phyloP scores from a whole-genome alignment of 192 early-diverging fungal genomes.

The Backusella liffmaniae region DNA sequence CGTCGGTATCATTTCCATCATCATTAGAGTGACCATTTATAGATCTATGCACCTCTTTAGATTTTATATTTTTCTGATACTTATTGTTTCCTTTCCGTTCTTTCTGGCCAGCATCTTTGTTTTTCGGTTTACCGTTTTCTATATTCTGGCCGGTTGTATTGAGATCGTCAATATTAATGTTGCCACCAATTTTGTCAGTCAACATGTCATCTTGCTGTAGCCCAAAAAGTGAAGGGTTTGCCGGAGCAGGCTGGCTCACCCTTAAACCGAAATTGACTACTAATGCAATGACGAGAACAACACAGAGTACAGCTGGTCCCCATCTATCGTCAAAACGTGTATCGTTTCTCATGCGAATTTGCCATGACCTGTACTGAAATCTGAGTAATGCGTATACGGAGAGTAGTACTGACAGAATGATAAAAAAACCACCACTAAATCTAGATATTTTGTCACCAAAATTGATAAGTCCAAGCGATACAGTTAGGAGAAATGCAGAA shows the following conservation, averaged over 20 bases:
- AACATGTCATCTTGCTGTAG: neutral
- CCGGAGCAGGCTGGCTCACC: neutral
- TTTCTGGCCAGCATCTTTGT: neutral
- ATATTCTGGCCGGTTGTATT: neutral
- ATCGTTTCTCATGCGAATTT: slow-evolving; percentile 14
- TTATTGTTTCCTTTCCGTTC: neutral
- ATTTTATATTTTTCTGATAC: neutral
- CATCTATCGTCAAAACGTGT: slow-evolving; percentile 27
- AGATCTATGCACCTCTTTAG: neutral
- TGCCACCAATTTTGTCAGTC: neutral
- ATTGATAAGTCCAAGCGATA: slow-evolving; percentile 65
- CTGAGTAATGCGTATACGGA: slow-evolving; percentile 25
- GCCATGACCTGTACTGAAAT: slow-evolving; percentile 31
- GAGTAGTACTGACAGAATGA: slow-evolving; percentile 19
- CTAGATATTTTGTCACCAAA: slow-evolving; percentile 45
- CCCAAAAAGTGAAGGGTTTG: neutral
- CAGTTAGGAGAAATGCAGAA: slow-evolving; percentile 57
- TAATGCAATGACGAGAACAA: slow-evolving; percentile 27
- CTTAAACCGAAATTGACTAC: slow-evolving; percentile 28
- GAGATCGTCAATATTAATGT: neutral
- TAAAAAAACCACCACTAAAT: slow-evolving; percentile 25
- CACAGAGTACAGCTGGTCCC: slow-evolving; percentile 30
- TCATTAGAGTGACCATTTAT: neutral
- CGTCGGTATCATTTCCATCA: neutral
- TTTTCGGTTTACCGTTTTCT: neutral